Conservation (phyloP, 2,329 filamentous ascomycete genomes). For the Podosphaera fusca region DNA sequence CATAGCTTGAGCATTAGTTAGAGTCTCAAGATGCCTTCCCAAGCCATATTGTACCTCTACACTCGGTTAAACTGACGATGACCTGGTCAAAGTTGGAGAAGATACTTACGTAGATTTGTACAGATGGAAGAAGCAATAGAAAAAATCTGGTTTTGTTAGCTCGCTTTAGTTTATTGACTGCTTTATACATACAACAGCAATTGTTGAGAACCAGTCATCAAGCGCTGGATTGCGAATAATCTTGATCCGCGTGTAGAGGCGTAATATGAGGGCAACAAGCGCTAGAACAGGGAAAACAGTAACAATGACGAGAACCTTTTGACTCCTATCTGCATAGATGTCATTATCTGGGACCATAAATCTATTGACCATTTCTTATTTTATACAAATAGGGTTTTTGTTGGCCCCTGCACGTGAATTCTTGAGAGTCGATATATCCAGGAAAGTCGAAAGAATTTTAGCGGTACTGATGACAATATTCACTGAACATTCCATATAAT, state of each 20-base stretch:
- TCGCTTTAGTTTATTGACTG: too few relatives aligned
- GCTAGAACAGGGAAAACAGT: slow-evolving; percentile 2
- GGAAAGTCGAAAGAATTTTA: too few relatives aligned
- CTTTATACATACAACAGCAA: slow-evolving; percentile 1
- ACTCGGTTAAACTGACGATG: neutral
- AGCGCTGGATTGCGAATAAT: slow-evolving; percentile 2
- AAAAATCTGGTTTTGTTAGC: neutral
- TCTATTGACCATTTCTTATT: too few relatives aligned
- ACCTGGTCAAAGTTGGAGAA: neutral
- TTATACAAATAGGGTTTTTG: too few relatives aligned
- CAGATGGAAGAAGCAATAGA: slow-evolving; percentile 2
- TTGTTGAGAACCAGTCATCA: slow-evolving; percentile 1
- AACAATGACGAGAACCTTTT: neutral
- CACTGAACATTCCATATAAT: too few relatives aligned
- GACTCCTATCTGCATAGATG: slow-evolving; percentile 1
- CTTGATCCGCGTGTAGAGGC: slow-evolving; percentile 2
- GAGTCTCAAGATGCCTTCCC: slow-evolving; percentile 1
- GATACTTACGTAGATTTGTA: neutral
- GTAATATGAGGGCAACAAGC: neutral
- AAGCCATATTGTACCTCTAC: slow-evolving; percentile 3
- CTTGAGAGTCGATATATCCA: too few relatives aligned
- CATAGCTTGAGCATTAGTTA: neutral
- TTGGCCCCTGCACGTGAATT: too few relatives aligned
- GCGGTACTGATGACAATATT: too few relatives aligned
- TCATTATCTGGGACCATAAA: neutral